Percentiles rank a stretch among this genome's conserved stretches.
Evolutionary conservation across 345 rosid species (phyloP).

Genomic region (Populus alba): DNA sequence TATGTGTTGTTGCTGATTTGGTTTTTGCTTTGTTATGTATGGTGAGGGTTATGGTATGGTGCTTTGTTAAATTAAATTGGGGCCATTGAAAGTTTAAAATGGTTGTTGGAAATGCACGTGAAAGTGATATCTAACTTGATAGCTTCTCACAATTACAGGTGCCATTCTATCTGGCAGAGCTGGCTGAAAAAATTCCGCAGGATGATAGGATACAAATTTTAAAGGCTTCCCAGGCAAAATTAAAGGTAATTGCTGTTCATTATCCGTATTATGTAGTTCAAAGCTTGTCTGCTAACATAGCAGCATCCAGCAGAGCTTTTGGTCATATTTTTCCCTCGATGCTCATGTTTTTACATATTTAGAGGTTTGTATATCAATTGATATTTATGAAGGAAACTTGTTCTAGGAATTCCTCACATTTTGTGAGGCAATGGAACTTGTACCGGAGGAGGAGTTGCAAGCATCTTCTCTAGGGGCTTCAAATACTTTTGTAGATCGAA

Average conservation of each 20-base stretch:
- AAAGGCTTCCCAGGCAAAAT: conserved; percentile 54
- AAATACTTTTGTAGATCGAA: conserved; percentile 57
- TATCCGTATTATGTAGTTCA: not conserved
- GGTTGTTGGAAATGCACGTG: not conserved
- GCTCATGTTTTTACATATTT: not conserved
- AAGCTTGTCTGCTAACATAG: not conserved
- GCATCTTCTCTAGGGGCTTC: conserved; percentile 46
- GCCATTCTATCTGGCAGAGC: conserved; percentile 76
- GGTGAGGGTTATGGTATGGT: not conserved
- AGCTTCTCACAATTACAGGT: conserved; percentile 38
- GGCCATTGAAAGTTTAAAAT: not conserved
- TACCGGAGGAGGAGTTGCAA: conserved; percentile 67
- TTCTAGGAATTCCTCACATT: conserved; percentile 76
- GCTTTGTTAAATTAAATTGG: not conserved
- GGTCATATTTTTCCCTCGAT: not conserved
- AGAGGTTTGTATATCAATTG: not conserved
- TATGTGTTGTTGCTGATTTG: not conserved
- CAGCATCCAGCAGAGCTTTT: not conserved
- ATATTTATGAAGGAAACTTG: conserved; percentile 8
- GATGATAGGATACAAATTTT: conserved; percentile 65
- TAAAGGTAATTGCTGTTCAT: conserved; percentile 51
- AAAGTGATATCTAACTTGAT: not conserved
- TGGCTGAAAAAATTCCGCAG: conserved; percentile 59
- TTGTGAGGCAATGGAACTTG: conserved; percentile 86
- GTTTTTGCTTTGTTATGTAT: not conserved